These are phyloP conservation scores for Castanea mollissima DNA, from an alignment of 306 rosid genomes.

Conservation along the genomic window DNA sequence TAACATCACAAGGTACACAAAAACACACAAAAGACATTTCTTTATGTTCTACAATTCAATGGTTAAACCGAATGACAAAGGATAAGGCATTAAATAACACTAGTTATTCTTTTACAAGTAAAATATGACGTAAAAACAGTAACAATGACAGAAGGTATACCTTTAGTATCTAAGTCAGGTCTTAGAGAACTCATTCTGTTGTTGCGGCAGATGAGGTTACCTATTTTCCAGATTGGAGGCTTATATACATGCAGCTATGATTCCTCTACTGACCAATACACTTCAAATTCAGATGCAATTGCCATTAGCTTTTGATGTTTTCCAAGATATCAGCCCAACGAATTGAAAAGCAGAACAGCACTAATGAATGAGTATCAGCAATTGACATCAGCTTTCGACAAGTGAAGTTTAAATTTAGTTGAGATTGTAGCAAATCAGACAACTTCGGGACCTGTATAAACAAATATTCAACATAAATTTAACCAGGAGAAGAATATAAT, in stretches of 20 bases:
- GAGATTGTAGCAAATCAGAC: conserved; percentile 21
- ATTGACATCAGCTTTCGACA: conserved; percentile 8
- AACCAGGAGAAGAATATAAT: not conserved
- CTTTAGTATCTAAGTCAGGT: conserved; percentile 92
- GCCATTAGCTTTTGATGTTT: not conserved
- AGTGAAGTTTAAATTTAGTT: not conserved
- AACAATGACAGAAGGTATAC: conserved; percentile 31
- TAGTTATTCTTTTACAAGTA: not conserved
- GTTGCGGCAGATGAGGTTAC: conserved; percentile 48
- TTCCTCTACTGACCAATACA: conserved; percentile 88
- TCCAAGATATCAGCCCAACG: conserved; percentile 13
- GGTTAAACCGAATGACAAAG: not conserved
- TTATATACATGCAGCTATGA: conserved; percentile 82
- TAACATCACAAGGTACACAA: not conserved
- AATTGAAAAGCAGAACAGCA: not conserved
- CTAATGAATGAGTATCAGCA: not conserved
- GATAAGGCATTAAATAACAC: not conserved
- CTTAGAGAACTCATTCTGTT: conserved; percentile 81
- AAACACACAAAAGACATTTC: not conserved
- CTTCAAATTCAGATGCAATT: conserved; percentile 16
- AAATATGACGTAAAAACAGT: not conserved
- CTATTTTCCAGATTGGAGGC: conserved; percentile 69
- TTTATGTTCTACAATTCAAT: not conserved
- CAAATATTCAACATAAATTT: not conserved
- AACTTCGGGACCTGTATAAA: conserved; percentile 27